Percentiles rank a stretch among this genome's conserved stretches.
phyloP scores from a whole-genome alignment of 2,329 filamentous ascomycete genomes.

The Karstenula rhodostoma region DNA sequence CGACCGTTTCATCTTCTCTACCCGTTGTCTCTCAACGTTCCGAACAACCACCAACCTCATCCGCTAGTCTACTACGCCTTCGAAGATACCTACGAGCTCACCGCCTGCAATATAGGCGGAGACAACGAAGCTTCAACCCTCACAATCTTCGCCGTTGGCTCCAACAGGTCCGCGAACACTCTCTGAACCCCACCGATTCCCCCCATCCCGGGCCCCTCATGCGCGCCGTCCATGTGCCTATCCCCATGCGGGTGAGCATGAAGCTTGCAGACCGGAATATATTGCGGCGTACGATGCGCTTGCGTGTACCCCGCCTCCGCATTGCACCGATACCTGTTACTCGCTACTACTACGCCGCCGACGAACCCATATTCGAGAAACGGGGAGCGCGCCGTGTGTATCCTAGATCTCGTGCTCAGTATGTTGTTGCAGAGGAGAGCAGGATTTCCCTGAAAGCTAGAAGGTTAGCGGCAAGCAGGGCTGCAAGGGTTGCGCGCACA shows the following conservation, averaged over 20 bases:
- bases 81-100: neutral
- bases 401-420: neutral
- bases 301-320: neutral
- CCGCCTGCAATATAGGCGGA: neutral
- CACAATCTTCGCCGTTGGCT: neutral
- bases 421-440: neutral
- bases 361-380: neutral
- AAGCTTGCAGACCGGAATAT: slow-evolving; percentile 1
- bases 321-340: neutral
- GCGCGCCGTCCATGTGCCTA: neutral
- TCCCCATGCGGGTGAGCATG: neutral
- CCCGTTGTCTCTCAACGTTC: neutral
- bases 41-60: neutral
- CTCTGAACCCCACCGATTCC: neutral
- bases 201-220: neutral
- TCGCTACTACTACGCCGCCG: neutral
- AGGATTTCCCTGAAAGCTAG: neutral
- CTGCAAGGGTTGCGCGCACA: neutral
- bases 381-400: neutral
- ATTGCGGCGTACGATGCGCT: neutral
- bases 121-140: neutral
- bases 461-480: neutral
- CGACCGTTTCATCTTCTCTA: neutral
- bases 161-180: neutral
- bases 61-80: neutral